Conservation (phyloP, 805 yeast species). For the Saccharomycopsis lassenensis region DNA sequence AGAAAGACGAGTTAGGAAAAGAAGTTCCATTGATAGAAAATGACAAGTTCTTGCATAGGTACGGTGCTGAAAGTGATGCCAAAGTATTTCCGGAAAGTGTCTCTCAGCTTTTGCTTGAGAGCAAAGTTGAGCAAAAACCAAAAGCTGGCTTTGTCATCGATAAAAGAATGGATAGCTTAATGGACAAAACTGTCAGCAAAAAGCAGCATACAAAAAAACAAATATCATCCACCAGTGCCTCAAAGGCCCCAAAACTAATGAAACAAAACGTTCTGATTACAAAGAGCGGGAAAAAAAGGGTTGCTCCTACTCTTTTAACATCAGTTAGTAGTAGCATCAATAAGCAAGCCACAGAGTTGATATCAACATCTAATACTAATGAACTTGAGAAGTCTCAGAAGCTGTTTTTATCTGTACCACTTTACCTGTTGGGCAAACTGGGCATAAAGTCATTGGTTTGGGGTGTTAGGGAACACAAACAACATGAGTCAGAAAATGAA, state of each 20-base stretch:
- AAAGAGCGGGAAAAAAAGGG: slow-evolving; percentile 67
- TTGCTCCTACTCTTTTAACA: slow-evolving; percentile 58
- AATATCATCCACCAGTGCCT: slow-evolving; percentile 1
- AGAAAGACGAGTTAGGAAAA: slow-evolving; percentile 48
- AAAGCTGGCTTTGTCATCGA: slow-evolving; percentile 18
- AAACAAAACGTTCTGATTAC: slow-evolving; percentile 49
- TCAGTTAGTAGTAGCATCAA: slow-evolving; percentile 39
- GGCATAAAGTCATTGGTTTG: slow-evolving; percentile 23
- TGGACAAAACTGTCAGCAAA: slow-evolving; percentile 20
- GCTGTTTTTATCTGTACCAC: slow-evolving; percentile 25
- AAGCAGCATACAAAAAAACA: not conserved
- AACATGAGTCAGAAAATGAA: not conserved
- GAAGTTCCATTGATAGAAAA: slow-evolving; percentile 55
- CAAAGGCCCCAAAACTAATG: slow-evolving; percentile 16
- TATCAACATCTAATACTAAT: slow-evolving; percentile 26
- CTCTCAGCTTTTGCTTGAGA: slow-evolving; percentile 58
- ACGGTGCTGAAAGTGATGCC: slow-evolving; percentile 82
- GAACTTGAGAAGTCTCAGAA: slow-evolving; percentile 26
- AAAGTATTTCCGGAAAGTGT: slow-evolving; percentile 80
- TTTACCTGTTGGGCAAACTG: too few species aligned
- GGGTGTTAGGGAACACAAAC: slow-evolving; percentile 7
- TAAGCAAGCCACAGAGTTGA: slow-evolving; percentile 23
- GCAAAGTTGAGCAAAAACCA: slow-evolving; percentile 9
- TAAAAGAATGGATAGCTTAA: slow-evolving; percentile 31
- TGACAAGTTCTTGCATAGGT: slow-evolving; percentile 61